Base-by-base conservation (phyloP, 805 yeast species). In the Soucietia sequanensis region DNA sequence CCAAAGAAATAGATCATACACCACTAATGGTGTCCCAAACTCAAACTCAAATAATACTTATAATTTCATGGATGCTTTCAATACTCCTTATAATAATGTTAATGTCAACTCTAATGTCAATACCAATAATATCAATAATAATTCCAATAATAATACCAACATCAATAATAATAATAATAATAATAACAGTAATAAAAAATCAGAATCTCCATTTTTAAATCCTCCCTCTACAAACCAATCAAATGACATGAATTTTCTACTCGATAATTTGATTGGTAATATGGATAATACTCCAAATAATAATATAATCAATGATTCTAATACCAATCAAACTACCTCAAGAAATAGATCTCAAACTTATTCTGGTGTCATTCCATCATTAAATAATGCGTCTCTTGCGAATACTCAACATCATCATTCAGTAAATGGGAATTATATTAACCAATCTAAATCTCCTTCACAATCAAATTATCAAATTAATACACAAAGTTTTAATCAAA, bases 1-100 rank as follows among this genome's bases (percentile, higher is more conserved):
- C 23, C 39, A 30, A 31, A 61, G 77, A 54, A 62, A 72, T 37
- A 62, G 81, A 44, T 75, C 81, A 1, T 75, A 74, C 46, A 75
- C 81, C 4, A 68, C 80, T 8, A 68, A 66, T 12, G 68, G 61
- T 7, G n/a, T n/a, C n/a, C n/a, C n/a, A n/a, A n/a, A n/a, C n/a
- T n/a, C n/a, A n/a, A n/a, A n/a, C n/a, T n/a, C n/a, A n/a, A 56
- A 61, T 10, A 42, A 53, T 17, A 36, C 34, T 21, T 32, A 30
- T 28, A 27, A 27, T 14, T 26, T 26, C 19, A 27, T 31, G 13
- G 15, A 34, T 30, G 32, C 20, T 6, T 38, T 40, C 28, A 52
- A 46, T 22, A 21, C 44, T 4, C 30, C 30, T 13, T 14, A 11
- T 13, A 14, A 21, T 14, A 14, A 15, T 12, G 7, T 22, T 26